These are phyloP conservation scores for Apiospora malaysiana DNA, from an alignment of 2,329 filamentous ascomycete genomes.

Conservation along the genomic window DNA sequence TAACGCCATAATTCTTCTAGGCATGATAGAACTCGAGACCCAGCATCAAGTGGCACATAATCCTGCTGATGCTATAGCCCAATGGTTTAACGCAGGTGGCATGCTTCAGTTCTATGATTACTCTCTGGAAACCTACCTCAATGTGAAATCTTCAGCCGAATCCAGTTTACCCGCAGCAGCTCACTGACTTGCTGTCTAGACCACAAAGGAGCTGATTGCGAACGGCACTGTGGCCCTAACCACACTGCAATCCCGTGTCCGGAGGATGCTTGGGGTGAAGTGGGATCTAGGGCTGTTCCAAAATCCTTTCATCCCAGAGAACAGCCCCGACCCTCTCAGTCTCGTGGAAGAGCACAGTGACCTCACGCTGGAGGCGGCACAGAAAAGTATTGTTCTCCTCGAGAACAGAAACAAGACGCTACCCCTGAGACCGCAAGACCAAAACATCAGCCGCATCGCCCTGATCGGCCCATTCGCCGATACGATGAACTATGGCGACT, in stretches of 20 bases:
- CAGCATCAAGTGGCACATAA: slow-evolving; percentile 45
- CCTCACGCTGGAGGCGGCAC: slow-evolving; percentile 48
- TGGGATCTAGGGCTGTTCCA: slow-evolving; percentile 51
- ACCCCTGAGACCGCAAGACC: slow-evolving; percentile 38
- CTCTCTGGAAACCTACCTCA: slow-evolving; percentile 45
- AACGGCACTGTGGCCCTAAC: slow-evolving; percentile 35
- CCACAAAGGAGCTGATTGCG: slow-evolving; percentile 28
- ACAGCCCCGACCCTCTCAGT: slow-evolving; percentile 38
- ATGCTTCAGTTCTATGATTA: slow-evolving; percentile 55
- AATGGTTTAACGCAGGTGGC: slow-evolving; percentile 52
- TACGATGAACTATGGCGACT: slow-evolving; percentile 50
- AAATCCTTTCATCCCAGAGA: slow-evolving; percentile 43
- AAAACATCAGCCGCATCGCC: slow-evolving; percentile 43
- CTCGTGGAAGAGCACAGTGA: slow-evolving; percentile 43
- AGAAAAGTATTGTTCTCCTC: slow-evolving; percentile 49
- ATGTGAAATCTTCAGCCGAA: slow-evolving; percentile 29
- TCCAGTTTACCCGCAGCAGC: not conserved
- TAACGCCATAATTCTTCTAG: slow-evolving; percentile 23
- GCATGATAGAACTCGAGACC: slow-evolving; percentile 41
- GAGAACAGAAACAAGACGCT: slow-evolving; percentile 48
- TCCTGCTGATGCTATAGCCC: slow-evolving; percentile 45
- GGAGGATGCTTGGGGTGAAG: slow-evolving; percentile 46
- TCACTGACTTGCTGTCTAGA: not conserved
- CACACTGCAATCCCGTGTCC: slow-evolving; percentile 44
- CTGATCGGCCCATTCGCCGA: slow-evolving; percentile 49